Conservation (phyloP, 2,329 filamentous ascomycete species). For the Volutella citrinella region DNA sequence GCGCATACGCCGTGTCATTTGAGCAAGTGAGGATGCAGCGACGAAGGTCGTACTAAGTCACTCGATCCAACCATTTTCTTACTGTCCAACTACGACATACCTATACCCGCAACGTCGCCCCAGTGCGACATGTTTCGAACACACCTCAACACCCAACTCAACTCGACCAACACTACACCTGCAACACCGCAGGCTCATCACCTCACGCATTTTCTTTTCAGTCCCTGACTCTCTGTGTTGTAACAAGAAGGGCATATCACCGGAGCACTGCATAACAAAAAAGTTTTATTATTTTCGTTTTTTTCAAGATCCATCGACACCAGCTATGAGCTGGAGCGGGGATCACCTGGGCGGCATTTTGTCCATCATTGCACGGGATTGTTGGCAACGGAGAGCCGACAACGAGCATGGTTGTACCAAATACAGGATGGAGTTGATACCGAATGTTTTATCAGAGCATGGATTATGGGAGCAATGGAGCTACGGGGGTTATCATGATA, state of each 20-base stretch:
- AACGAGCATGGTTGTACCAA: constrained; percentile 29
- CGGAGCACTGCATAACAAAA: constrained; percentile 50
- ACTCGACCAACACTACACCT: constrained; percentile 11
- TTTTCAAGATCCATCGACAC: no score
- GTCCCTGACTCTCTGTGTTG: constrained; percentile 34
- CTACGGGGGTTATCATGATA: constrained; percentile 28
- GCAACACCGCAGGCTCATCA: constrained; percentile 14
- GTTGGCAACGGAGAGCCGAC: constrained; percentile 22
- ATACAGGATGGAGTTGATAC: constrained; percentile 29
- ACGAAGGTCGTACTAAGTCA: constrained; percentile 52
- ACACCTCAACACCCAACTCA: constrained; percentile 9
- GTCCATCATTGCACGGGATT: constrained; percentile 18
- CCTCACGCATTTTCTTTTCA: constrained; percentile 11
- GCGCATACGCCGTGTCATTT: constrained; percentile 84
- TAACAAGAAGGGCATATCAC: constrained; percentile 46
- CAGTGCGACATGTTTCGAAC: no score
- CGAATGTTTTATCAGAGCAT: constrained; percentile 32
- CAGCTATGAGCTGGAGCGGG: constrained; percentile 15
- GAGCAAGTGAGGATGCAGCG: constrained; percentile 70
- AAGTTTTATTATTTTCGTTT: constrained; percentile 21
- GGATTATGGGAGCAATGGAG: constrained; percentile 31
- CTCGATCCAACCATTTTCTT: constrained; percentile 5
- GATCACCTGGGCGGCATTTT: constrained; percentile 22
- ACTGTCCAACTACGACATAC: no score
- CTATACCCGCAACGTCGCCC: no score